phyloP scores from a whole-genome alignment of 1,284 basidiomycete species.

The Leccinum griseonigrum region DNA sequence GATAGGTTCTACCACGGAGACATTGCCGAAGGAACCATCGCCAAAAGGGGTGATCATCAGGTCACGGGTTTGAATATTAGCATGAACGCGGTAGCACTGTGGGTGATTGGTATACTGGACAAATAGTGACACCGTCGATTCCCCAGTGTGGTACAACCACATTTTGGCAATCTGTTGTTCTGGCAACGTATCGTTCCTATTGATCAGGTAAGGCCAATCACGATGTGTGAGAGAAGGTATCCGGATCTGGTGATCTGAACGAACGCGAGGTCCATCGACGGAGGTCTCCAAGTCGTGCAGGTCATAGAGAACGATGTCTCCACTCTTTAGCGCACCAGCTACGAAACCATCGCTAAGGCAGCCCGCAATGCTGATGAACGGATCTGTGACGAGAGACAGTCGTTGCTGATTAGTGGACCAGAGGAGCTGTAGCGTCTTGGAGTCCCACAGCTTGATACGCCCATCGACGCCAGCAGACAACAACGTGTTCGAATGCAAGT shows the following conservation, averaged over 20 bases:
- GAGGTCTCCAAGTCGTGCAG: conserved; percentile 29
- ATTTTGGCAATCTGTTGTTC: conserved; percentile 17
- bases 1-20: conserved; percentile 47
- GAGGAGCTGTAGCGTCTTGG: conserved; percentile 48
- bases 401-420: conserved; percentile 56
- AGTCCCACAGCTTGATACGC: conserved; percentile 69
- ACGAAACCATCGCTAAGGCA: conserved; percentile 45
- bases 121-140: conserved; percentile 28
- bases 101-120: conserved; percentile 46
- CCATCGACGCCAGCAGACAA: conserved; percentile 64
- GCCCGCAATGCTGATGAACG: conserved; percentile 48
- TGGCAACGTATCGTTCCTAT: not conserved
- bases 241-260: conserved; percentile 22
- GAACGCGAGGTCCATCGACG: conserved; percentile 12
- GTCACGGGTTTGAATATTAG: conserved; percentile 33
- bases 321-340: conserved; percentile 50
- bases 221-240: conserved; percentile 30
- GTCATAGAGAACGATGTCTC: conserved; percentile 55
- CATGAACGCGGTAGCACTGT: conserved; percentile 45
- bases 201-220: conserved; percentile 11
- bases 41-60: conserved; percentile 49
- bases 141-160: conserved; percentile 15
- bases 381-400: conserved; percentile 39
- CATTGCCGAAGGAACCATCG: conserved; percentile 45
- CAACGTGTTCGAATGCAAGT: conserved; percentile 36